These are phyloP conservation scores for Scutellaria barbata DNA, from an alignment of 257 asterid genomes.

Conservation along the genomic window DNA sequence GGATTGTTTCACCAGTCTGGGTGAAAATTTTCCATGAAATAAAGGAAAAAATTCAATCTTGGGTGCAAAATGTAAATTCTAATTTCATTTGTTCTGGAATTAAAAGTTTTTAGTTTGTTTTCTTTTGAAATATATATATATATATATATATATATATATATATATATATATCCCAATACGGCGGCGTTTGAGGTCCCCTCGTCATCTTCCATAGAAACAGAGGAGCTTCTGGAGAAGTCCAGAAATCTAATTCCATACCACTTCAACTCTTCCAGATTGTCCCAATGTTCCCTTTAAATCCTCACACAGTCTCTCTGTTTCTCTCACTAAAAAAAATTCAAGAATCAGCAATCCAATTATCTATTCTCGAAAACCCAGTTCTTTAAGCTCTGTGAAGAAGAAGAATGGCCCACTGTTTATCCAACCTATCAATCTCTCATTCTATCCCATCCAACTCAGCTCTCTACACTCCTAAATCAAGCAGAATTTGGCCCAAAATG, in stretches of 20 bases:
- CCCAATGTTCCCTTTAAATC: slow-evolving; percentile 39
- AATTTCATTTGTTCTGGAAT: background rate
- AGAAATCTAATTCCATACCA: slow-evolving; percentile 30
- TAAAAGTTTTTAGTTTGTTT: background rate
- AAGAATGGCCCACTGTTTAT: slow-evolving; percentile 49
- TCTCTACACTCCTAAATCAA: slow-evolving; percentile 7
- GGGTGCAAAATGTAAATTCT: slow-evolving; percentile 17
- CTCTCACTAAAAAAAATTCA: background rate
- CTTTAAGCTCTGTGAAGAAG: background rate
- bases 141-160: no score
- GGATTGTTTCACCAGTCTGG: slow-evolving; percentile 57
- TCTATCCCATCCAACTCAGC: slow-evolving; percentile 31
- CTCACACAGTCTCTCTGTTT: background rate
- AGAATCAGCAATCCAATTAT: background rate
- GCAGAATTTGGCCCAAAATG: slow-evolving; percentile 1
- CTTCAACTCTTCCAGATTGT: slow-evolving; percentile 48
- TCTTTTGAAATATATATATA: no score
- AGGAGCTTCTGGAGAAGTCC: slow-evolving; percentile 53
- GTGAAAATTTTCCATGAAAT: slow-evolving; percentile 49
- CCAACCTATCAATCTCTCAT: slow-evolving; percentile 42
- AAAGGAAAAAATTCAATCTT: background rate
- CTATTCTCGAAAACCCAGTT: background rate
- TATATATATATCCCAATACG: background rate
- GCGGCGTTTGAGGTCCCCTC: background rate
- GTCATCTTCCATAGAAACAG: background rate